A percentile compares a stretch with the other conserved stretches of the same genome.
phyloP scores from a whole-genome alignment of 768 basidiomycete genomes.

The Russula sp. region DNA sequence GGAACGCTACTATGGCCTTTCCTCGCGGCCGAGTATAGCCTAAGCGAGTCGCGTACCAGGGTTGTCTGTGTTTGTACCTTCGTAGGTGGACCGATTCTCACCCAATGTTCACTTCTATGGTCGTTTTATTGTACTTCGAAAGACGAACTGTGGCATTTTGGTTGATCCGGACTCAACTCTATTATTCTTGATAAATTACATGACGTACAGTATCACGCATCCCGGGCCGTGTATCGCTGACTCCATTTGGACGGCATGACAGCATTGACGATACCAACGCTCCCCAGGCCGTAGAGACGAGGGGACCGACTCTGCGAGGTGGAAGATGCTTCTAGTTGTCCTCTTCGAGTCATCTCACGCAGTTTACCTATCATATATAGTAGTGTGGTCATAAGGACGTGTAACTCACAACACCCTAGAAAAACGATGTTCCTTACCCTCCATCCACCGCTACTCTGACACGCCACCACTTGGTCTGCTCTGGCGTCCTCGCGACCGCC shows the following conservation, averaged over 20 bases:
- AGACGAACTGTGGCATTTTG: background rate
- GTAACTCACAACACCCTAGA: background rate
- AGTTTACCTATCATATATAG: background rate
- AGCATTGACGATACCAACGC: background rate
- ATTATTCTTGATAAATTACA: background rate
- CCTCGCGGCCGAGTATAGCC: too few species aligned
- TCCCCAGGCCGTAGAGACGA: too few species aligned
- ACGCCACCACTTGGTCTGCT: slow-evolving; percentile 14
- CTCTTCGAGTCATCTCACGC: background rate
- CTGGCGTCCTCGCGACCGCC: slow-evolving; percentile 11
- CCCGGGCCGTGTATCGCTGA: background rate
- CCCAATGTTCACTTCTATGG: background rate
- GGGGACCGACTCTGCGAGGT: background rate
- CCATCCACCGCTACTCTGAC: background rate
- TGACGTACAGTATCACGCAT: background rate
- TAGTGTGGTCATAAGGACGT: background rate
- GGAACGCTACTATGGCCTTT: too few species aligned
- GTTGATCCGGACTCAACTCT: background rate
- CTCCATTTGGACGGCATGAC: background rate
- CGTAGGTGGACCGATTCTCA: background rate
- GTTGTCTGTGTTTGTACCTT: background rate
- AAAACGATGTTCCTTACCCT: background rate
- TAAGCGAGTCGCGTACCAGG: too few species aligned
- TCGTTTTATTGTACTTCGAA: background rate
- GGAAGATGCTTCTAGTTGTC: background rate